phyloP scores from a whole-genome alignment of 495 filamentous ascomycete genomes.

The Podospora pseudopauciseta region DNA sequence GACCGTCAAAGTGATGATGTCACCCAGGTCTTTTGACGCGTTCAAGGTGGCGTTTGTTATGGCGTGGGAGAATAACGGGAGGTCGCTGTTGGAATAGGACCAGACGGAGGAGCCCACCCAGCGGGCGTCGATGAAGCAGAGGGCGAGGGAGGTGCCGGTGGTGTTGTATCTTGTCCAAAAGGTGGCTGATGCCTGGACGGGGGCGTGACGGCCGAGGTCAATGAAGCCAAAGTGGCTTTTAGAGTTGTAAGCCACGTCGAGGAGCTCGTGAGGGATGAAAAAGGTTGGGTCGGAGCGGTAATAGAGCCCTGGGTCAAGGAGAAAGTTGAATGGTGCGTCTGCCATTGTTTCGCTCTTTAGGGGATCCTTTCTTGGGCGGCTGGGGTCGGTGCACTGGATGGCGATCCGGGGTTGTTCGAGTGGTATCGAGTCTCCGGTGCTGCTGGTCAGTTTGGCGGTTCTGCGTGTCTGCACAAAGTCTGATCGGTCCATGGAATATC shows the following conservation, averaged over 20 bases:
- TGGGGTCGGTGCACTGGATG: too few relatives aligned
- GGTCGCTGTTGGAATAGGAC: not conserved
- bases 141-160: not conserved
- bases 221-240: not conserved
- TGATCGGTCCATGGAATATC: too few relatives aligned
- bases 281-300: not conserved
- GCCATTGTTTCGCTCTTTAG: too few relatives aligned
- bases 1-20: not conserved
- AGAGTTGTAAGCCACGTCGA: not conserved
- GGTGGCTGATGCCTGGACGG: not conserved
- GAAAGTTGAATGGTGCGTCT: too few relatives aligned
- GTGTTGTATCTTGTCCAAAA: not conserved
- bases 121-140: conserved; percentile 8
- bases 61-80: not conserved
- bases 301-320: too few relatives aligned
- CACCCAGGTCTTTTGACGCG: not conserved
- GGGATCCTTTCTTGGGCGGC: too few relatives aligned
- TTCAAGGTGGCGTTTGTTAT: not conserved
- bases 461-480: too few relatives aligned
- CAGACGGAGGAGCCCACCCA: conserved; percentile 7
- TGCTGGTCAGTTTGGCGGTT: too few relatives aligned
- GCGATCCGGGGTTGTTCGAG: too few relatives aligned
- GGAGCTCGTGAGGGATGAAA: not conserved
- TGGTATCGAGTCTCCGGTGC: too few relatives aligned
- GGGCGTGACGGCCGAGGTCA: not conserved